These are phyloP conservation scores for Xenoacremonium recifei DNA, from an alignment of 2,329 filamentous ascomycete species.

Conservation along the genomic window DNA sequence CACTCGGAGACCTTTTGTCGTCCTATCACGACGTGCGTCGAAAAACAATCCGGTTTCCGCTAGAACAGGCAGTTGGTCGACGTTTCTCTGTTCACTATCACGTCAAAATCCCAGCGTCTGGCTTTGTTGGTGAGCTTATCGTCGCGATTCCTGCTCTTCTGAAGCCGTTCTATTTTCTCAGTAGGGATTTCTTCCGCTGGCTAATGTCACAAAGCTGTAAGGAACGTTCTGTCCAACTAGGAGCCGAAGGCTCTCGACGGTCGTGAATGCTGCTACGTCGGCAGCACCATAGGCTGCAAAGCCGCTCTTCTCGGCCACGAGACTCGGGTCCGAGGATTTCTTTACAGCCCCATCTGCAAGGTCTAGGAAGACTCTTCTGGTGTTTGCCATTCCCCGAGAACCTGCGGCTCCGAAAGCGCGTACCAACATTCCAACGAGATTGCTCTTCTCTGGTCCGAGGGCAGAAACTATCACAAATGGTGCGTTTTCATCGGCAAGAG, in stretches of 20 bases:
- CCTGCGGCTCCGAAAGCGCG: conserved; percentile 61
- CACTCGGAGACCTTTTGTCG: too few species aligned
- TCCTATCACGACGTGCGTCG: too few species aligned
- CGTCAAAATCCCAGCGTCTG: too few species aligned
- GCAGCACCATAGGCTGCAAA: conserved; percentile 78
- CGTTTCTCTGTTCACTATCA: too few species aligned
- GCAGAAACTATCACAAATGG: conserved; percentile 83
- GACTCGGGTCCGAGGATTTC: conserved; percentile 65
- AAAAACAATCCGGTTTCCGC: too few species aligned
- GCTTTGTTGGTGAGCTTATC: conserved; percentile 2
- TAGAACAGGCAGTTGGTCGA: too few species aligned
- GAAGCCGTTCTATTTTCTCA: conserved; percentile 35
- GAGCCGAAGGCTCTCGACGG: conserved; percentile 74
- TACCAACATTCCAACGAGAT: conserved; percentile 74
- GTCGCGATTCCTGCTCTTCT: background rate
- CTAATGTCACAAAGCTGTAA: conserved; percentile 81
- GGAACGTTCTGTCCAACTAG: conserved; percentile 85
- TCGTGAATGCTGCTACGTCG: conserved; percentile 81
- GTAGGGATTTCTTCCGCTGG: conserved; percentile 52
- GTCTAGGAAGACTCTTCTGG: conserved; percentile 75
- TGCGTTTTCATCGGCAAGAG: conserved; percentile 49
- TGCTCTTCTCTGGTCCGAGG: conserved; percentile 73
- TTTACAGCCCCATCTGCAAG: conserved; percentile 57
- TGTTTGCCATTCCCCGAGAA: conserved; percentile 34
- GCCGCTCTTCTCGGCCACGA: conserved; percentile 69